Base-by-base conservation (phyloP, 352 stramenopile genomes). In the Pythium dissimile region DNA sequence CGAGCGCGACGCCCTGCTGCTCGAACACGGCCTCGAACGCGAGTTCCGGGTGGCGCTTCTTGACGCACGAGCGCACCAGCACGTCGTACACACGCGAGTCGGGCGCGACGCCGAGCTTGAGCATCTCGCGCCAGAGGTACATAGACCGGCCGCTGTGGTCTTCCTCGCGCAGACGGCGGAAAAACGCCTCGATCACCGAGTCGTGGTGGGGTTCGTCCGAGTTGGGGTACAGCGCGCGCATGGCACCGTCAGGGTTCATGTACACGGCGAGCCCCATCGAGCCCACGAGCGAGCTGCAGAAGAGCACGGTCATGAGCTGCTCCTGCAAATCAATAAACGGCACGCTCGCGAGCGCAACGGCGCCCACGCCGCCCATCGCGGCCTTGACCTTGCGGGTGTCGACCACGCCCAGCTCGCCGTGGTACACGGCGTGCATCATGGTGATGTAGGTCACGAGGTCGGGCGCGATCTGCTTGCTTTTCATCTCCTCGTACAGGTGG, bases 371-470 rank as follows among this genome's bases (percentile, higher is more conserved):
- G 7, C 67, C 62, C n/a, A 92, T 69, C 11, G 71, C 74, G 1
- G 58, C 65, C 63, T 92, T 89, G 35, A 91, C 81, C 34, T 83
- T 86, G 45, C 72, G 74, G 16, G 75, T 72, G 44, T 94, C 73
- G 23, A 94, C 66, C n/a, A 59, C 44, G 9, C 78, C 74, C 30
- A 90, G 64, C 35, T 92, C 80, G 28, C 82, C 85, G 54, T 92
- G 83, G 60, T 85, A 94, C 26, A 94, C 85, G 1, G 80, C 85
- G 62, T 92, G 85, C 82, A 94, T 88, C 80, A 92, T 91, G 31
- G 82, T 92, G 57, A 89, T 88, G 66, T 90, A 92, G 27, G 85
- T 94, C 31, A 88, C 72, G 3, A 85, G 69, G 31, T 90, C 80
- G 1, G 85, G 82, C 42, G 68, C 35, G 62, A 92, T 88, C 53